Conservation (phyloP, 1,284 basidiomycete species). For the Testicularia cyperi region DNA sequence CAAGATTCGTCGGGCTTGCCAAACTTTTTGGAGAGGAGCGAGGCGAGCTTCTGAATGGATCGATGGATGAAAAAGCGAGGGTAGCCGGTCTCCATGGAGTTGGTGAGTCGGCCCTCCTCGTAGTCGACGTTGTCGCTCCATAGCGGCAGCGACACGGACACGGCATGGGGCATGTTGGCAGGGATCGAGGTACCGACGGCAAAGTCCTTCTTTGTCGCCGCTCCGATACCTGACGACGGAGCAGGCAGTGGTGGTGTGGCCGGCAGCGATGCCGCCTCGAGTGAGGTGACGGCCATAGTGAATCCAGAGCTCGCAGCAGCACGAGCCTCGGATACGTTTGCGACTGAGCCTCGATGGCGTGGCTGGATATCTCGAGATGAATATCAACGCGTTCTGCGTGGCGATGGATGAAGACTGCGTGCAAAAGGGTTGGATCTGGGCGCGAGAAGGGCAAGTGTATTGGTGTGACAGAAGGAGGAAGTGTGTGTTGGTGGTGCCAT, state of each 20-base stretch:
- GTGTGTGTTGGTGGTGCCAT: no score
- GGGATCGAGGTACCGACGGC: conserved; percentile 57
- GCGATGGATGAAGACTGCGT: no score
- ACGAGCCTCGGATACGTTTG: no score
- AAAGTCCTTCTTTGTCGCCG: conserved; percentile 23
- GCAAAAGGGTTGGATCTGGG: no score
- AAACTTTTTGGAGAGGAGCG: conserved; percentile 38
- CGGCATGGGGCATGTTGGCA: conserved; percentile 70
- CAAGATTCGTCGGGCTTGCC: conserved; percentile 38
- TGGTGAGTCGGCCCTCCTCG: conserved; percentile 82
- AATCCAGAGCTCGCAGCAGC: no score
- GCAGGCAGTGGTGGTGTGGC: conserved; percentile 14
- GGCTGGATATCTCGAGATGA: no score
- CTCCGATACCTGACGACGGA: conserved; percentile 5
- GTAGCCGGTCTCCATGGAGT: conserved; percentile 89
- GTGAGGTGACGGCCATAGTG: no score
- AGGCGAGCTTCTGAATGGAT: conserved; percentile 70
- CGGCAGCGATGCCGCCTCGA: no score
- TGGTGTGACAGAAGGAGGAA: no score
- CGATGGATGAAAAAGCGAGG: conserved; percentile 94
- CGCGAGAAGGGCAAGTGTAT: no score
- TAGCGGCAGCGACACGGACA: conserved; percentile 92
- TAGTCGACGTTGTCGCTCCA: conserved; percentile 94
- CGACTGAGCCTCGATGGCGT: no score
- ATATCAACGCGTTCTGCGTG: no score